Evolutionary conservation across 495 filamentous ascomycete genomes (phyloP).

Genomic region (Neurospora tetraspora): DNA sequence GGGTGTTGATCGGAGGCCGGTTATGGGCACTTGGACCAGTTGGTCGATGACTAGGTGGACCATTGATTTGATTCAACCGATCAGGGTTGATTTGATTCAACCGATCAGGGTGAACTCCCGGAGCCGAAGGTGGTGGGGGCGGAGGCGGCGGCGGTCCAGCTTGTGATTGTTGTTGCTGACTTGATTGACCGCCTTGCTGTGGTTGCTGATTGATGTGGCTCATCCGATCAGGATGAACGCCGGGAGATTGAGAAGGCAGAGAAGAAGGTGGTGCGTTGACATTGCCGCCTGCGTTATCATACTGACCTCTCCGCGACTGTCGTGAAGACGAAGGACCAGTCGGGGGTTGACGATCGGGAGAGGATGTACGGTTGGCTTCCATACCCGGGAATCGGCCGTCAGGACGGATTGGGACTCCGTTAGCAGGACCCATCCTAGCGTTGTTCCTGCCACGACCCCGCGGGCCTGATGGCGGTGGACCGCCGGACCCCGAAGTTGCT

Average conservation of each 20-base stretch:
- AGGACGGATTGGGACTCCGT: slow-evolving; percentile 23
- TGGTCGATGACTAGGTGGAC: slow-evolving; percentile 6
- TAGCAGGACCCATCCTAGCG: slow-evolving; percentile 20
- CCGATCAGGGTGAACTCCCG: slow-evolving; percentile 7
- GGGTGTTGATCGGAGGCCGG: slow-evolving; percentile 22
- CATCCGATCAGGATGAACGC: slow-evolving; percentile 36
- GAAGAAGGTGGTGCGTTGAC: slow-evolving; percentile 20
- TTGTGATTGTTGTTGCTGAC: slow-evolving; percentile 7
- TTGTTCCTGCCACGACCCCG: slow-evolving; percentile 41
- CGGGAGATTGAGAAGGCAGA: slow-evolving; percentile 16
- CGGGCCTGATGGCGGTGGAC: slow-evolving; percentile 64
- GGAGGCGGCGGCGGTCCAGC: slow-evolving; percentile 8
- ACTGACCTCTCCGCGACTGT: slow-evolving; percentile 25
- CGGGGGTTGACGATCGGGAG: slow-evolving; percentile 38
- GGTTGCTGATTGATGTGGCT: slow-evolving; percentile 22
- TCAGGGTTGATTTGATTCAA: slow-evolving; percentile 38
- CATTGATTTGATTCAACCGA: slow-evolving; percentile 30
- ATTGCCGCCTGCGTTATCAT: slow-evolving; percentile 15
- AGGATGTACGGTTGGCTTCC: slow-evolving; percentile 28
- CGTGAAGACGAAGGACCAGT: slow-evolving; percentile 39
- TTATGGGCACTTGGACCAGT: slow-evolving; percentile 14
- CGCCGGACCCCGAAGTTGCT: neutral
- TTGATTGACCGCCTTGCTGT: neutral
- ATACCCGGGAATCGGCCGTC: slow-evolving; percentile 25
- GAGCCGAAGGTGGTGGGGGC: slow-evolving; percentile 14